Conservation (phyloP, 225 moss, liverwort and hornwort genomes). For the Thuidium tamariscinum region DNA sequence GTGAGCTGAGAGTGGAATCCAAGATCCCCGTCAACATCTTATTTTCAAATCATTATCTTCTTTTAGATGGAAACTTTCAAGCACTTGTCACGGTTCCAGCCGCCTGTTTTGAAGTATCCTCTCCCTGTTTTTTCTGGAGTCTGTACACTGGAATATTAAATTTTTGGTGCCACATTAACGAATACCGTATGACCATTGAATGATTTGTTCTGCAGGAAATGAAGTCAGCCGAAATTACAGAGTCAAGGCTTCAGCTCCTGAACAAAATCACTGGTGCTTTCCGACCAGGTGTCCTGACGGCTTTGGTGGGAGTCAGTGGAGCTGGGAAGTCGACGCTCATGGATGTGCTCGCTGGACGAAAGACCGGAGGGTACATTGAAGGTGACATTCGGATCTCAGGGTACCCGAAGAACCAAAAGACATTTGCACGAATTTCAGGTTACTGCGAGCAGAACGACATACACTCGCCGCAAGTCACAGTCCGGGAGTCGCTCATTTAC, state of each 20-base stretch:
- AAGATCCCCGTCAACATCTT: not conserved
- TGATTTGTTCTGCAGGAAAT: slow-evolving; percentile 22
- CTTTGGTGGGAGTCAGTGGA: slow-evolving; percentile 38
- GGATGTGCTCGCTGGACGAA: slow-evolving; percentile 42
- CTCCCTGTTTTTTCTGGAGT: not conserved
- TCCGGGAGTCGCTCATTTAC: slow-evolving; percentile 33
- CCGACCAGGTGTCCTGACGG: slow-evolving; percentile 33
- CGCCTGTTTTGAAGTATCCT: no score
- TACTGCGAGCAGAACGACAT: slow-evolving; percentile 50
- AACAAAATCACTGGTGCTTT: slow-evolving; percentile 35
- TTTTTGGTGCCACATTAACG: not conserved
- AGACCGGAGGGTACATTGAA: slow-evolving; percentile 40
- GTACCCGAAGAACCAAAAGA: slow-evolving; percentile 22
- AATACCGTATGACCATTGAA: not conserved
- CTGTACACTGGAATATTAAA: not conserved
- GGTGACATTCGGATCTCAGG: slow-evolving; percentile 38
- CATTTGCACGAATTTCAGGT: slow-evolving; percentile 32
- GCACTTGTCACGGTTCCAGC: not conserved
- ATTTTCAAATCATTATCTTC: not conserved
- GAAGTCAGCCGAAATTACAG: slow-evolving; percentile 9
- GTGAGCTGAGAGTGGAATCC: not conserved
- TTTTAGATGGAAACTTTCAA: not conserved
- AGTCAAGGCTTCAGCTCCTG: slow-evolving; percentile 8
- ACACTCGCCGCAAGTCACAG: slow-evolving; percentile 36
- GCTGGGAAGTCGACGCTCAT: slow-evolving; percentile 49